Conservation (phyloP, 805 yeast genomes). For the Ogataea wickerhamii region DNA sequence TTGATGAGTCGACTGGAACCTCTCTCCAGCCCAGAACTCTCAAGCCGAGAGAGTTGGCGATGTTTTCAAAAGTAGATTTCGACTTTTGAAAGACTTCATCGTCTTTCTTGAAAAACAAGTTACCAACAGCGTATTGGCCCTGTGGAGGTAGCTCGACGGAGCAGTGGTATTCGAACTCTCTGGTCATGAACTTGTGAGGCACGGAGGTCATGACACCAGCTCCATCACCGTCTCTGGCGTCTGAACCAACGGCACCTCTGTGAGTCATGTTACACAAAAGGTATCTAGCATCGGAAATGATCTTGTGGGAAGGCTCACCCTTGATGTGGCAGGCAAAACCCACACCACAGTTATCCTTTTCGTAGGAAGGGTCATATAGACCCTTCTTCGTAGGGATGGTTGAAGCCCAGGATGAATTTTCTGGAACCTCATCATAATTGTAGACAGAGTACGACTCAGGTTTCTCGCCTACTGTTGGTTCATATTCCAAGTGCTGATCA, state of each 20-base stretch:
- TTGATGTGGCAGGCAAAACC: slow-evolving; percentile 95
- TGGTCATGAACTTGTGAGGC: slow-evolving; percentile 80
- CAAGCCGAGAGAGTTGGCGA: slow-evolving; percentile 74
- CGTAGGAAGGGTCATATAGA: slow-evolving; percentile 87
- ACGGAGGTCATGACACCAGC: slow-evolving; percentile 94
- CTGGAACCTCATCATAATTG: slow-evolving; percentile 69
- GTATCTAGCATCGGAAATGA: slow-evolving; percentile 84
- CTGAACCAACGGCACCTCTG: slow-evolving; percentile 96
- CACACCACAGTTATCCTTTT: slow-evolving; percentile 98
- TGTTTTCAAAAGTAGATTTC: slow-evolving; percentile 70
- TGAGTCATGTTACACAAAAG: slow-evolving; percentile 97
- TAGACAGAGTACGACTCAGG: slow-evolving; percentile 41
- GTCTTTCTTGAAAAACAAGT: slow-evolving; percentile 88
- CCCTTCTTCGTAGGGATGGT: slow-evolving; percentile 84
- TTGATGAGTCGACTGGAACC: slow-evolving; percentile 92
- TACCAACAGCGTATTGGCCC: slow-evolving; percentile 95
- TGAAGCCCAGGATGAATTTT: slow-evolving; percentile 88
- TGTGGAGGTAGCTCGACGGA: slow-evolving; percentile 64
- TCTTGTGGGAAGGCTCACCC: slow-evolving; percentile 83
- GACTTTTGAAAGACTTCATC: slow-evolving; percentile 65
- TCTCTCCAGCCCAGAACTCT: slow-evolving; percentile 90
- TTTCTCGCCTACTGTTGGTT: slow-evolving; percentile 17
- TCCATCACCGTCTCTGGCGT: slow-evolving; percentile 97
- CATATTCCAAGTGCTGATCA: slow-evolving; percentile 27
- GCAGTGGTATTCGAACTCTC: slow-evolving; percentile 76